Evolutionary conservation across 2,329 filamentous ascomycete species (phyloP), one percentile per base, ranked within the genome.

Genomic region (Pseudogymnoascus sp.): DNA sequence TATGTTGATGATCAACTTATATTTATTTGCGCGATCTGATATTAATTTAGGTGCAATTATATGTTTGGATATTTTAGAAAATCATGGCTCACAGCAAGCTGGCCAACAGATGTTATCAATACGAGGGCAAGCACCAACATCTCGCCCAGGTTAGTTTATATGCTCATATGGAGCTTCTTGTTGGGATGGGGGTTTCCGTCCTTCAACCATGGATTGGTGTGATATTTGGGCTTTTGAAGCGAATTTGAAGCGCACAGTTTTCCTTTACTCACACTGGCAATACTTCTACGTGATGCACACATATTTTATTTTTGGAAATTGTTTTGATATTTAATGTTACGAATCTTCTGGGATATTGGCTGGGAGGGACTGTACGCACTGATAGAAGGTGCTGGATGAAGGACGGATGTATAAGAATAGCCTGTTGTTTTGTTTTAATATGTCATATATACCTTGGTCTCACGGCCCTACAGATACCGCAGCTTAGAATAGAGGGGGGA

Each of bases 21-120:
- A 18, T 55, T 55, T 27, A 7, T 52, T 33, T n/a, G 12, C 12
- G 13, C 1, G 10, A 31, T 33, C 48, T 55, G 29, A 55, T 55
- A 7, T 18, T 55, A 18, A 33, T 33, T 55, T 21, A 55, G 48
- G 48, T 18, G 48, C 48, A 3, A 31, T 55, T 55, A 12, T 33
- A 33, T 55, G 48, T 33, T 21, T 55, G 48, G 48, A 55, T 55
- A 55, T 55, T 18, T 55, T 55, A 4, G 48, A 55, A 33, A 33
- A 33, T 55, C 18, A 33, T 5, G 15, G 15, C 4, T 55, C 29
- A 33, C 29, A 55, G n/a, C 48, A 55, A 33, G 29, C 18, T 33
- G 48, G 48, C 3, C 27, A 55, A 5, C 45, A 52, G 9, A 55
- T 55, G 15, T n/a, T 55, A 33, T 21, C 48, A 12, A 55, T 55